These are phyloP conservation scores for Gastrodia elata DNA, from an alignment of 106 monocot genomes.

Conservation along the genomic window DNA sequence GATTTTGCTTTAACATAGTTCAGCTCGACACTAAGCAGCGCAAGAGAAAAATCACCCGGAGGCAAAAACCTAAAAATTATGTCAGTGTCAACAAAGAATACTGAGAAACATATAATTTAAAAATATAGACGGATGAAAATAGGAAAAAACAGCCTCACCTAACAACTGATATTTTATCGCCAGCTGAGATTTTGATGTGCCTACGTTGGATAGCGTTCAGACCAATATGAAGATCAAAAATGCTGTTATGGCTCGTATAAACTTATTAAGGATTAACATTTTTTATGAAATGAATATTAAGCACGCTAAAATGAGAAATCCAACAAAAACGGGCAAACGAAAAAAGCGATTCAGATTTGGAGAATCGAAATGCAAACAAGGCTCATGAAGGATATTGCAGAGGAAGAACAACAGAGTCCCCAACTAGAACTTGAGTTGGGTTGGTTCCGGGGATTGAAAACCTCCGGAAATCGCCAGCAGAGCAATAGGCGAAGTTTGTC, in stretches of 20 bases:
- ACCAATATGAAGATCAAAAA: slow-evolving; percentile 44
- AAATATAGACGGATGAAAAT: not conserved
- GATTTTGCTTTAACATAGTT: slow-evolving; percentile 67
- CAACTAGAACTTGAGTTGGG: slow-evolving; percentile 22
- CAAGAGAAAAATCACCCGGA: slow-evolving; percentile 66
- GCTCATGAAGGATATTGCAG: slow-evolving; percentile 72
- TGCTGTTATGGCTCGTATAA: slow-evolving; percentile 41
- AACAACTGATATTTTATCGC: slow-evolving; percentile 57
- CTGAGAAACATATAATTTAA: not conserved
- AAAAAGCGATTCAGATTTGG: not conserved
- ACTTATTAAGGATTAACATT: slow-evolving; percentile 43
- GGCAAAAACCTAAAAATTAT: slow-evolving; percentile 39
- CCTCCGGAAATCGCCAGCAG: slow-evolving; percentile 37
- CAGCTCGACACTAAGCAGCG: slow-evolving; percentile 73
- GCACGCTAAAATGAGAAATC: not conserved
- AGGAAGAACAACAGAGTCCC: slow-evolving; percentile 52
- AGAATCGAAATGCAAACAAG: not conserved
- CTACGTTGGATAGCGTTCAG: slow-evolving; percentile 85
- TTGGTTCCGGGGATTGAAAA: slow-evolving; percentile 42
- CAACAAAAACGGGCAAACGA: not conserved
- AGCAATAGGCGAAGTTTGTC: slow-evolving; percentile 79
- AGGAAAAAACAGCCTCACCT: slow-evolving; percentile 30
- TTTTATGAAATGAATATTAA: not conserved
- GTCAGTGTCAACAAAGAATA: slow-evolving; percentile 5
- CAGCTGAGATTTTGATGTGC: slow-evolving; percentile 66